These are phyloP conservation scores for Cruciata laevipes DNA, from an alignment of 257 asterid species.

Conservation along the genomic window DNA sequence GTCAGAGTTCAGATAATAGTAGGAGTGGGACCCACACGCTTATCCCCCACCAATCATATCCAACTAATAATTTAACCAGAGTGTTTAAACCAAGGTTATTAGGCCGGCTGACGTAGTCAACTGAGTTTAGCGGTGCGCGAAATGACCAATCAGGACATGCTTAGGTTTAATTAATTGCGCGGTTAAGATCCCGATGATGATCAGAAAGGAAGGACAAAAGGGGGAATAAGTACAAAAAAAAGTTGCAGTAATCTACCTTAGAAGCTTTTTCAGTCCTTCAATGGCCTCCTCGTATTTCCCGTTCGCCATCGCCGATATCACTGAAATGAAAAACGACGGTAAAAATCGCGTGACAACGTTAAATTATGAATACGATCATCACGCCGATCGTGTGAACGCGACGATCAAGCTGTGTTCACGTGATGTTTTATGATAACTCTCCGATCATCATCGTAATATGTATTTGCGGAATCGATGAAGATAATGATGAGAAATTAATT, in stretches of 20 bases:
- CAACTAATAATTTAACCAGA: no score
- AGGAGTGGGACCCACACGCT: slow-evolving; percentile 18
- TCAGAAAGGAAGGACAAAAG: slow-evolving; percentile 8
- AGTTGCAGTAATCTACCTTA: slow-evolving; percentile 33
- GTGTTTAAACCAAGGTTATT: no score
- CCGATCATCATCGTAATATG: no score
- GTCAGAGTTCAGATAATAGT: not conserved
- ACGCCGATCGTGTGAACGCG: not conserved
- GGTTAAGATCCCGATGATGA: slow-evolving; percentile 22
- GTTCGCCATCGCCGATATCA: slow-evolving; percentile 35
- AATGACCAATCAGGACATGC: slow-evolving; percentile 35
- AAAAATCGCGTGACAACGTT: not conserved
- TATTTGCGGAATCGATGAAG: not conserved
- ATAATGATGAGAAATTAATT: not conserved
- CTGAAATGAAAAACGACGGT: not conserved
- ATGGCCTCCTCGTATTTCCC: slow-evolving; percentile 68
- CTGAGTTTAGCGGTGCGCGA: not conserved
- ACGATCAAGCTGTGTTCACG: not conserved
- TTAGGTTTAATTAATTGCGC: not conserved
- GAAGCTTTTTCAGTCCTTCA: slow-evolving; percentile 66
- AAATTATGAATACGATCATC: not conserved
- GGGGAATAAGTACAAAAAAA: not conserved
- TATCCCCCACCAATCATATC: not conserved
- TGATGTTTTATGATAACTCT: not conserved
- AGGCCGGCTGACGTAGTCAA: slow-evolving; percentile 1